phyloP scores from a whole-genome alignment of 2,329 filamentous ascomycete species.

The Ophiostoma novo-ulmi region DNA sequence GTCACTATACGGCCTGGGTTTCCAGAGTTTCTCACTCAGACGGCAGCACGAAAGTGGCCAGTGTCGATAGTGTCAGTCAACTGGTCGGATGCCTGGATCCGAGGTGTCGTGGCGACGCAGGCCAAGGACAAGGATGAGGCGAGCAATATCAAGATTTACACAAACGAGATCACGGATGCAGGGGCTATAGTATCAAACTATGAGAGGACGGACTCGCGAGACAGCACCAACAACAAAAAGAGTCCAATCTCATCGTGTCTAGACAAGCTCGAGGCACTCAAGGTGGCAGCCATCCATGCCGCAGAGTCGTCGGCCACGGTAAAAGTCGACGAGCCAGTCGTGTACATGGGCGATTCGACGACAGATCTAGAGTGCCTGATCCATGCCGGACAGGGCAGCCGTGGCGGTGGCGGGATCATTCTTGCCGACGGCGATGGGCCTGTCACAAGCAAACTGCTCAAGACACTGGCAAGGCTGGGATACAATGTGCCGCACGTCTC shows the following conservation, averaged over 20 bases:
- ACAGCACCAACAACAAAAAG: not conserved
- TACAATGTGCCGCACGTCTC: constrained; percentile 38
- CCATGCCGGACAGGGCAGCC: constrained; percentile 21
- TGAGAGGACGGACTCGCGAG: constrained; percentile 29
- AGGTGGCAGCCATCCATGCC: constrained; percentile 15
- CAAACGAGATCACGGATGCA: constrained; percentile 41
- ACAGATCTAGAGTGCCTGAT: constrained; percentile 54
- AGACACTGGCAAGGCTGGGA: constrained; percentile 38
- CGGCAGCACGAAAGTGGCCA: constrained; percentile 34
- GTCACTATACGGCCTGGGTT: constrained; percentile 24
- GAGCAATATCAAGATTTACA: constrained; percentile 35
- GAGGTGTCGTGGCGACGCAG: constrained; percentile 31
- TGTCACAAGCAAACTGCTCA: constrained; percentile 33
- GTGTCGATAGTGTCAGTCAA: constrained; percentile 47
- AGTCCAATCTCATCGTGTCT: constrained; percentile 36
- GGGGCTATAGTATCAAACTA: constrained; percentile 40
- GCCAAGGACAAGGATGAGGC: not conserved
- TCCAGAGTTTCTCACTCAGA: constrained; percentile 29
- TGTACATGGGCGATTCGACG: constrained; percentile 56
- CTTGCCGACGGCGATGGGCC: constrained; percentile 36
- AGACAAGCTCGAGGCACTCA: constrained; percentile 45
- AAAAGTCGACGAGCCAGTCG: constrained; percentile 15
- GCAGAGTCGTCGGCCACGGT: no score
- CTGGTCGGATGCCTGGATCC: constrained; percentile 32
- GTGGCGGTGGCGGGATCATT: constrained; percentile 41